phyloP scores from a whole-genome alignment of 2,329 filamentous ascomycete species.

The Monilinia vaccinii-corymbosi region DNA sequence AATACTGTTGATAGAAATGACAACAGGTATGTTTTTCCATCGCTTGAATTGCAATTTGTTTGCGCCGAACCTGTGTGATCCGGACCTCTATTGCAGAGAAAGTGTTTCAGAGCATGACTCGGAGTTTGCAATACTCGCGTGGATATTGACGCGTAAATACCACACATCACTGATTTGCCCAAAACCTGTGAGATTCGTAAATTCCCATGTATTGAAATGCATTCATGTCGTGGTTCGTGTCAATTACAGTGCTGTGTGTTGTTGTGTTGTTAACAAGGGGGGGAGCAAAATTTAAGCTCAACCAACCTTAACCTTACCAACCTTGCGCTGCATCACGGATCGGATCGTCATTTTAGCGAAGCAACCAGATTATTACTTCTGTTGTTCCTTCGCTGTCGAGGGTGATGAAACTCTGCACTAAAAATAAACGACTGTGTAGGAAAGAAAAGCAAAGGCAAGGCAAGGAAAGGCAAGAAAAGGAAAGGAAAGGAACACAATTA shows the following conservation, averaged over 20 bases:
- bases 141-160: slow-evolving; percentile 47
- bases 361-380: not conserved
- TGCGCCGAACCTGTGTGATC: slow-evolving; percentile 44
- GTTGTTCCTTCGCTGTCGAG: not conserved
- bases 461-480: too few species aligned
- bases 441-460: too few species aligned
- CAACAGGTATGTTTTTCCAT: slow-evolving; percentile 34
- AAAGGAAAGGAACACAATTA: not conserved
- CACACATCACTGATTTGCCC: slow-evolving; percentile 41
- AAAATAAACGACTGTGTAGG: not conserved
- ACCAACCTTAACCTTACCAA: too few species aligned
- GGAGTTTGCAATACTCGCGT: slow-evolving; percentile 25
- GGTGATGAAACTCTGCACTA: not conserved
- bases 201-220: not conserved
- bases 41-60: slow-evolving; percentile 24
- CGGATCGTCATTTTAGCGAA: slow-evolving; percentile 9
- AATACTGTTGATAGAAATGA: slow-evolving; percentile 77
- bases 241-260: too few species aligned
- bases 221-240: not conserved
- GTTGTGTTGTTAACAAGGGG: not conserved
- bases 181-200: not conserved
- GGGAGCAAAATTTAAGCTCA: not conserved
- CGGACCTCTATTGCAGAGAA: slow-evolving; percentile 48
- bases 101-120: slow-evolving; percentile 33
- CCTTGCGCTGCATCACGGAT: not conserved